phyloP scores from a whole-genome alignment of 148 eudicot genomes.

The Salicornia ramosissima region DNA sequence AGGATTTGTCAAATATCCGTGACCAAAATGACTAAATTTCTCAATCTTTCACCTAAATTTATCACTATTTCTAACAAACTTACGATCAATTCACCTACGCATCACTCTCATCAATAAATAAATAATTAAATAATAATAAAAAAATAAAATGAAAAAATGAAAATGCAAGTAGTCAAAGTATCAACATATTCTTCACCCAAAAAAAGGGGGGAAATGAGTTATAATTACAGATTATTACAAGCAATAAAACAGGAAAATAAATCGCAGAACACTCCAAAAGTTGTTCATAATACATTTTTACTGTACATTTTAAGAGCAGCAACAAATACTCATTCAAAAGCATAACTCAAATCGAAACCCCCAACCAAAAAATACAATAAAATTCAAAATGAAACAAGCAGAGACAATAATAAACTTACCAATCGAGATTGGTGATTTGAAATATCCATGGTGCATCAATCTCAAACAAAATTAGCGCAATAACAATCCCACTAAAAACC shows the following conservation, averaged over 20 bases:
- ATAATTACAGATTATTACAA: too few species aligned
- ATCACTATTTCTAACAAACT: constrained; percentile 10
- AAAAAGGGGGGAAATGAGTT: too few species aligned
- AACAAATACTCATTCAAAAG: neutral
- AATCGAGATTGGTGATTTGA: constrained; percentile 15
- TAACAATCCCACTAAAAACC: neutral
- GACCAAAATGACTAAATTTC: constrained; percentile 5
- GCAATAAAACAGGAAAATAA: too few species aligned
- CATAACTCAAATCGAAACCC: neutral
- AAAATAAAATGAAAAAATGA: too few species aligned
- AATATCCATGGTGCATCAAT: constrained; percentile 14
- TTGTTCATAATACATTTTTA: too few species aligned
- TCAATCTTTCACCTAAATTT: neutral
- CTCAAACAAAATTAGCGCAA: neutral
- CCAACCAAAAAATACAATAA: neutral
- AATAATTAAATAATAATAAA: too few species aligned
- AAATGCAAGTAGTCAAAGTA: too few species aligned
- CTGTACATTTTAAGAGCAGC: too few species aligned
- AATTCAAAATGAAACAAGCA: neutral
- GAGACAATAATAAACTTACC: neutral
- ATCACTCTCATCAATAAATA: neutral
- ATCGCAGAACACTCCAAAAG: neutral
- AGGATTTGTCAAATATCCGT: neutral
- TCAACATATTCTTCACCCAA: too few species aligned
- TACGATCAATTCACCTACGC: neutral